A percentile compares a stretch with the other conserved stretches of the same genome.
These are phyloP conservation scores for Aureobasidium leucospermi DNA, from an alignment of 2,329 filamentous ascomycete genomes.

Conservation along the genomic window DNA sequence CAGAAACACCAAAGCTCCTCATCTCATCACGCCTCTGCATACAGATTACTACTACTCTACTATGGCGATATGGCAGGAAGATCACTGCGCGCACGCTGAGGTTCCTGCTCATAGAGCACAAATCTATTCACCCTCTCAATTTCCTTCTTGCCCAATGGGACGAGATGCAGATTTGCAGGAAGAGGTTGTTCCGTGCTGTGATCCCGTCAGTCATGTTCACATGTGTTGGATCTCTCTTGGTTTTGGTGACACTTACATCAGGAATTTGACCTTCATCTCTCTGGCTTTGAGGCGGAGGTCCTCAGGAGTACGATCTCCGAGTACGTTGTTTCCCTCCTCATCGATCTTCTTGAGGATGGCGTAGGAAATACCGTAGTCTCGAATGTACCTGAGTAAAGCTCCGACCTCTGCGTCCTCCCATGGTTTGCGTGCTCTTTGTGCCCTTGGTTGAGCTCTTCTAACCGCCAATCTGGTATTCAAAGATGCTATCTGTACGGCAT, in stretches of 20 bases:
- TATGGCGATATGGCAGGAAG: not conserved
- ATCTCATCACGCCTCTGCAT: too few species aligned
- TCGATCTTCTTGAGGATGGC: slow-evolving; percentile 35
- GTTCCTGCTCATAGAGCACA: slow-evolving; percentile 14
- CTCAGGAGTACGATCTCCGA: slow-evolving; percentile 39
- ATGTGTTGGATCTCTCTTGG: slow-evolving; percentile 14
- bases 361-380: slow-evolving; percentile 35
- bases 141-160: slow-evolving; percentile 37
- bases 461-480: not conserved
- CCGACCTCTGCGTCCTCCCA: slow-evolving; percentile 31
- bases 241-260: slow-evolving; percentile 32
- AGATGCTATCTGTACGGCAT: not conserved
- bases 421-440: slow-evolving; percentile 23
- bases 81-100: not conserved
- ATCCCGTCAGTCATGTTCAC: not conserved
- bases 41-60: not conserved
- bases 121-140: slow-evolving; percentile 26
- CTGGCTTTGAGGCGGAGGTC: slow-evolving; percentile 41
- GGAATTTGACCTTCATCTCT: slow-evolving; percentile 42
- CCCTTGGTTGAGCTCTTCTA: slow-evolving; percentile 31
- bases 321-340: slow-evolving; percentile 19
- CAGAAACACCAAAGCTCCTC: too few species aligned
- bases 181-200: slow-evolving; percentile 28
- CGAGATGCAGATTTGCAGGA: slow-evolving; percentile 37
- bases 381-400: slow-evolving; percentile 43